Conservation (phyloP, 352 stramenopile genomes). For the Phytophthora pseudosyringae region DNA sequence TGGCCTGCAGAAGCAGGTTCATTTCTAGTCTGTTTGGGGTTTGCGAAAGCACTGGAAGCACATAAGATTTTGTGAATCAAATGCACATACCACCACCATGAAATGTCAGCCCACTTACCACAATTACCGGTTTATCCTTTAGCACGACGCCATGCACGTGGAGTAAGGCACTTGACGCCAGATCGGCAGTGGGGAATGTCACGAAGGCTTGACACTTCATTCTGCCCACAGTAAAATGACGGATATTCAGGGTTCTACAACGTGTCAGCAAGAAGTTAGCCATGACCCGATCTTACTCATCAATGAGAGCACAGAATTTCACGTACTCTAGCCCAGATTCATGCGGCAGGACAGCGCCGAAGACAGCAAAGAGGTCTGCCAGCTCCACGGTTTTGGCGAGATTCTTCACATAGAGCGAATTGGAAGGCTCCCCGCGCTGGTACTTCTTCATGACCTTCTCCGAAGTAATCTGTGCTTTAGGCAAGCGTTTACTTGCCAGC, state of each 20-base stretch:
- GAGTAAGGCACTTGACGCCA: constrained; percentile 59
- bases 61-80: constrained; percentile 37
- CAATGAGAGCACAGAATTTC: neutral
- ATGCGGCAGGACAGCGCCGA: constrained; percentile 48
- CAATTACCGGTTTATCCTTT: constrained; percentile 79
- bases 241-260: constrained; percentile 55
- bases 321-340: constrained; percentile 37
- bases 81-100: constrained; percentile 7
- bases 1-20: constrained; percentile 11
- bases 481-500: constrained; percentile 36
- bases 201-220: constrained; percentile 91
- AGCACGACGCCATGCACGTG: constrained; percentile 75
- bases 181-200: constrained; percentile 56
- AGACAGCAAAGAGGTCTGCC: constrained; percentile 54
- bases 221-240: constrained; percentile 77
- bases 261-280: neutral
- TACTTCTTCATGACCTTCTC: constrained; percentile 84
- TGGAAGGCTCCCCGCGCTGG: constrained; percentile 50
- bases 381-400: constrained; percentile 60
- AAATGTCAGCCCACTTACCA: constrained; percentile 55
- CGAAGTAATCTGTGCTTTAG: constrained; percentile 17
- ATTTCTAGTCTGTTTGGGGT: constrained; percentile 23
- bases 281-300: neutral
- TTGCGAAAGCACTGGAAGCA: constrained; percentile 46
- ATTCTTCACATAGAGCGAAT: constrained; percentile 86